Conservation (phyloP, 768 basidiomycete species). For the Sutorius australiensis region DNA sequence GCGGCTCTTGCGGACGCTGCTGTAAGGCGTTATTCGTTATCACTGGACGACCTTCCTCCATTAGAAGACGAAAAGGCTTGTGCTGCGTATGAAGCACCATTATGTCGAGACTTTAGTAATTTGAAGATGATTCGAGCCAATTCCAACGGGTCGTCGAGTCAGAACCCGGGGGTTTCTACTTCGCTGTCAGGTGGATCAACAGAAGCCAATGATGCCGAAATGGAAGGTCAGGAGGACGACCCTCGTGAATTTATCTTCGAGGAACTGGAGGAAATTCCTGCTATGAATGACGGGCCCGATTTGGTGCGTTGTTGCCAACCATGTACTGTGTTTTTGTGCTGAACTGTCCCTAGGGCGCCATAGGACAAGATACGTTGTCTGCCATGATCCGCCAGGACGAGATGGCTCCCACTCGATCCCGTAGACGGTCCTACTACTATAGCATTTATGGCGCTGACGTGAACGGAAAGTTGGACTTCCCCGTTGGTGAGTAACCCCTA, state of each 20-base stretch:
- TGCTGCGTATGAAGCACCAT: conserved; percentile 42
- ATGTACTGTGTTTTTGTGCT: conserved; percentile 1
- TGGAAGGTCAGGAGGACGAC: conserved; percentile 15
- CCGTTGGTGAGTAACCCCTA: conserved; percentile 41
- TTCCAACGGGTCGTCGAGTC: conserved; percentile 12
- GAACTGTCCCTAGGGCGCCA: conserved; percentile 47
- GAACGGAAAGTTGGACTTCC: conserved; percentile 54
- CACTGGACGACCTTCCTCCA: conserved; percentile 53
- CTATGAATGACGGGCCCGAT: conserved; percentile 18
- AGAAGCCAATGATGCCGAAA: conserved; percentile 7
- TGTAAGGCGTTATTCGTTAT: conserved; percentile 47
- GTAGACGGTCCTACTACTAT: conserved; percentile 54
- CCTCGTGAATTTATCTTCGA: conserved; percentile 15
- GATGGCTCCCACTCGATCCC: conserved; percentile 51
- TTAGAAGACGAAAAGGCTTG: conserved; percentile 48
- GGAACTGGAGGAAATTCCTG: conserved; percentile 15
- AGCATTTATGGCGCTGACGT: conserved; percentile 35
- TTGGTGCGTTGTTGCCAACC: conserved; percentile 18
- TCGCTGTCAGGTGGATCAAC: conserved; percentile 9
- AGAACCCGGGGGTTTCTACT: background rate
- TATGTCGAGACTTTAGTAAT: conserved; percentile 53
- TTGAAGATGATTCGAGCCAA: conserved; percentile 27
- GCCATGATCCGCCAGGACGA: conserved; percentile 76
- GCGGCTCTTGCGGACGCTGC: conserved; percentile 43
- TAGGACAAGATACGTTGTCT: conserved; percentile 69